Conservation (phyloP, 2,329 filamentous ascomycete genomes). For the Helminthosporium solani region DNA sequence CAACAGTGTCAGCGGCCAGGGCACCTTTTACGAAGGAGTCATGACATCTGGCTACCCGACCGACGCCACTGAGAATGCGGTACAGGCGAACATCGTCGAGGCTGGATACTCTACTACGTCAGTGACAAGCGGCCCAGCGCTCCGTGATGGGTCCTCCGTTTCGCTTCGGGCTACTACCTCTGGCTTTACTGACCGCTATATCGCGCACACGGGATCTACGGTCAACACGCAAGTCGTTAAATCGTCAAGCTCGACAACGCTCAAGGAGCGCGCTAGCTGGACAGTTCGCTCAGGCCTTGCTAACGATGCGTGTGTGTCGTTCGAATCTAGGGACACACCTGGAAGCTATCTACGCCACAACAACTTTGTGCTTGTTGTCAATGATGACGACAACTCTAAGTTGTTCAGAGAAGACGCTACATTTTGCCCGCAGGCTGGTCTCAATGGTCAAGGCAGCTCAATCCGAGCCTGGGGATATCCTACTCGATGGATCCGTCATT, state of each 20-base stretch:
- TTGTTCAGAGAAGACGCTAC: constrained; percentile 62
- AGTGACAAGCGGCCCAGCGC: constrained; percentile 50
- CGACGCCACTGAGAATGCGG: constrained; percentile 58
- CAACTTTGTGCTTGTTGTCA: constrained; percentile 54
- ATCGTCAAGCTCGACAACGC: constrained; percentile 50
- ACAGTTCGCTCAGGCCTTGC: constrained; percentile 58
- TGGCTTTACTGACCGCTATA: constrained; percentile 55
- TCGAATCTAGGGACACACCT: constrained; percentile 60
- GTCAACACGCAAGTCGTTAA: constrained; percentile 59
- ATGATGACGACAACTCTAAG: constrained; percentile 57
- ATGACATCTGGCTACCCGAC: constrained; percentile 64
- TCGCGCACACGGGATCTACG: constrained; percentile 54
- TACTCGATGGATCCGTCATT: constrained; percentile 61
- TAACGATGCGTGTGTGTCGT: constrained; percentile 60
- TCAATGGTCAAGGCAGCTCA: constrained; percentile 55
- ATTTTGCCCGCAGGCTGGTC: constrained; percentile 57
- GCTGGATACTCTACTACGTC: constrained; percentile 56
- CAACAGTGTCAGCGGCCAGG: constrained; percentile 60
- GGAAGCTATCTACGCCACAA: constrained; percentile 61
- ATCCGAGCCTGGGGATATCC: constrained; percentile 62
- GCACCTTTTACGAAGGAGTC: constrained; percentile 66
- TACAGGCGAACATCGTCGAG: constrained; percentile 62
- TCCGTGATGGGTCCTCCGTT: constrained; percentile 53
- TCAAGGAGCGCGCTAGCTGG: constrained; percentile 60
- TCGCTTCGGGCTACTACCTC: constrained; percentile 59